Base-by-base conservation (phyloP, 768 basidiomycete species). In the Pholiota molesta region DNA sequence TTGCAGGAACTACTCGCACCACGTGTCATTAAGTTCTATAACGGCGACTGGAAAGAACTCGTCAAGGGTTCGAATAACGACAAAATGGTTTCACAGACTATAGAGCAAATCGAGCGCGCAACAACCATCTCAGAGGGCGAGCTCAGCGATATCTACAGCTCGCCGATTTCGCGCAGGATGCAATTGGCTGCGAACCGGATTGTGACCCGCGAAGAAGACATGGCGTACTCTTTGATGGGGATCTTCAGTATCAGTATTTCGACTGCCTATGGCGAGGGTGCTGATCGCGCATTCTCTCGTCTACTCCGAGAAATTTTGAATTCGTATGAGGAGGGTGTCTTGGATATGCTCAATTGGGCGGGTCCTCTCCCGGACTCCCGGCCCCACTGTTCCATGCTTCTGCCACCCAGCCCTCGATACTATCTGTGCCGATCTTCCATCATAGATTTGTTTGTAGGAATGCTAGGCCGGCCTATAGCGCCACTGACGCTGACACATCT, bases 181-280 rank as follows among this genome's bases (percentile, higher is more conserved):
- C 55, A 55, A 33, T 39, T 55, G 19, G 55, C 55, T 4, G 39
- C 37, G 4, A 21, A 39, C 7, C 35, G 55, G 39, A 23, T 21
- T 28, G 37, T 31, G 6, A 31, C 31, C 23, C 55, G 55, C 11
- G 55, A 55, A 55, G 55, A 55, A 21, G 55, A 55, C 39, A 55
- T 39, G 16, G 26, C 55, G 19, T 55, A 55, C 19, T 55, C 55
- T 16, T 39, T 55, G 5, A 55, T 55, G 55, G 55, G 55, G 35
- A 39, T 55, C 9, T 39, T 55, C 3, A 11, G 13, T n/a, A 33
- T 55, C 2, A 26, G 42, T 14, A 55, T 55, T 16, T 28, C 55
- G 11, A 42, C 42, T 23, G 55, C 55, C n/a, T 55, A 55, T 40
- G 55, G 55, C 13, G 55, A 55, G 26, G 55, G 55, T 6, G 26